Percentiles rank a stretch among this genome's conserved stretches.
These are phyloP conservation scores for Fusarium sp. DNA, from an alignment of 2,329 filamentous ascomycete species.

Conservation along the genomic window DNA sequence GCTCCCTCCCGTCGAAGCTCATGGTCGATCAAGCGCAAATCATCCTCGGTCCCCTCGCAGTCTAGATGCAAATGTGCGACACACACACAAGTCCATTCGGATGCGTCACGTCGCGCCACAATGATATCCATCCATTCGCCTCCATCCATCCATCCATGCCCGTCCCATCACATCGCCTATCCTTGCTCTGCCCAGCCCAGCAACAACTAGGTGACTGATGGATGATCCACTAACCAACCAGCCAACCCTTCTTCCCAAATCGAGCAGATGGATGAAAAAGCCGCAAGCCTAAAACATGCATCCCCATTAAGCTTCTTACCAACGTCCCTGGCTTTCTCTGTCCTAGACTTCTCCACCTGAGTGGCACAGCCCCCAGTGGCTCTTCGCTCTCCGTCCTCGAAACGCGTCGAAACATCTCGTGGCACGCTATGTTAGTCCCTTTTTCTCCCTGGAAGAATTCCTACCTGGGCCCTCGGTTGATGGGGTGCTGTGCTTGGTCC, in stretches of 20 bases:
- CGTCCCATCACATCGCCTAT: slow-evolving; percentile 18
- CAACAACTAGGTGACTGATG: slow-evolving; percentile 4
- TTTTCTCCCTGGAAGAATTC: background rate
- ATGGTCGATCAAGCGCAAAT: slow-evolving; percentile 12
- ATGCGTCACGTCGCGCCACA: slow-evolving; percentile 2
- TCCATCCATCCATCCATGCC: slow-evolving; percentile 4
- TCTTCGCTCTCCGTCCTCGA: slow-evolving; percentile 18
- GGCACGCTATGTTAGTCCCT: slow-evolving; percentile 7
- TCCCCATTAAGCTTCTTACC: slow-evolving; percentile 38
- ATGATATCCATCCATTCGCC: slow-evolving; percentile 6
- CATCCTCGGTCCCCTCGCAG: slow-evolving; percentile 17
- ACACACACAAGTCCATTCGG: background rate
- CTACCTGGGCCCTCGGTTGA: background rate
- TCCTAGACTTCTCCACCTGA: slow-evolving; percentile 18
- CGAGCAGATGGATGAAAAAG: slow-evolving; percentile 24
- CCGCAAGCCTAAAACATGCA: slow-evolving; percentile 38
- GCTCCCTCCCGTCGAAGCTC: background rate
- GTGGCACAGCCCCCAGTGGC: slow-evolving; percentile 4
- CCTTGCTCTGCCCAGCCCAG: slow-evolving; percentile 16
- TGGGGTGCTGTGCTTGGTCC: slow-evolving; percentile 15
- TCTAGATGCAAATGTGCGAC: slow-evolving; percentile 17
- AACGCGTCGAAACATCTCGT: slow-evolving; percentile 39
- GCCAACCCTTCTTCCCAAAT: slow-evolving; percentile 20
- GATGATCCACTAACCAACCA: background rate
- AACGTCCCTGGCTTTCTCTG: background rate